These are phyloP conservation scores for Botrytis fabae DNA, from an alignment of 2,329 filamentous ascomycete genomes.

Conservation along the genomic window DNA sequence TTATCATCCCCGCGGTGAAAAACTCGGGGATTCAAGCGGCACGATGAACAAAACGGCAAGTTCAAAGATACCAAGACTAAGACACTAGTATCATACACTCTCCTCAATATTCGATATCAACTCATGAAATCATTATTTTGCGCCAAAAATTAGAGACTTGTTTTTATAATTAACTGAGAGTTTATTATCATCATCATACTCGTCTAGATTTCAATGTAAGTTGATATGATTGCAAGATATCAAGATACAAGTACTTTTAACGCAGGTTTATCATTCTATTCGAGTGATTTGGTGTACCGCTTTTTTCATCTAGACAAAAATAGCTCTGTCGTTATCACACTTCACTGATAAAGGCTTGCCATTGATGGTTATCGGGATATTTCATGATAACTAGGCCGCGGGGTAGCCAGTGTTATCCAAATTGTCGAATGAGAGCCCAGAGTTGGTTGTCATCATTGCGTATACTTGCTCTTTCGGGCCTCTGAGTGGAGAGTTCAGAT, in stretches of 20 bases:
- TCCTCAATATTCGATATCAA: neutral
- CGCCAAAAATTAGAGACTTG: neutral
- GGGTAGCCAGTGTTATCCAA: neutral
- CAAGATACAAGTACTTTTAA: neutral
- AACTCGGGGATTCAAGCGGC: neutral
- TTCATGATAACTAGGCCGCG: conserved; percentile 4
- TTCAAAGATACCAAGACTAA: neutral
- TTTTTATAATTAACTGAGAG: neutral
- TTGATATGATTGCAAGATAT: neutral
- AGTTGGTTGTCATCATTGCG: conserved; percentile 1
- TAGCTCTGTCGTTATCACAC: conserved; percentile 9
- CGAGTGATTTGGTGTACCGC: neutral
- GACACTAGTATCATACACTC: neutral
- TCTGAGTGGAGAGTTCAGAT: conserved; percentile 12
- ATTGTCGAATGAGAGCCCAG: conserved; percentile 7
- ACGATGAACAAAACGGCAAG: neutral
- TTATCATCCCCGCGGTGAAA: neutral
- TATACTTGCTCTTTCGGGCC: conserved; percentile 13
- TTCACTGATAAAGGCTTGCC: neutral
- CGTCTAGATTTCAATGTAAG: neutral
- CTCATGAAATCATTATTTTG: neutral
- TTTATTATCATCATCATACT: neutral
- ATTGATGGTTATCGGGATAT: neutral
- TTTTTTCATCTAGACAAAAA: neutral
- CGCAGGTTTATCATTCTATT: neutral